Evolutionary conservation across 2,329 filamentous ascomycete species (phyloP).

Genomic region (Aspergillus arachidicola): DNA sequence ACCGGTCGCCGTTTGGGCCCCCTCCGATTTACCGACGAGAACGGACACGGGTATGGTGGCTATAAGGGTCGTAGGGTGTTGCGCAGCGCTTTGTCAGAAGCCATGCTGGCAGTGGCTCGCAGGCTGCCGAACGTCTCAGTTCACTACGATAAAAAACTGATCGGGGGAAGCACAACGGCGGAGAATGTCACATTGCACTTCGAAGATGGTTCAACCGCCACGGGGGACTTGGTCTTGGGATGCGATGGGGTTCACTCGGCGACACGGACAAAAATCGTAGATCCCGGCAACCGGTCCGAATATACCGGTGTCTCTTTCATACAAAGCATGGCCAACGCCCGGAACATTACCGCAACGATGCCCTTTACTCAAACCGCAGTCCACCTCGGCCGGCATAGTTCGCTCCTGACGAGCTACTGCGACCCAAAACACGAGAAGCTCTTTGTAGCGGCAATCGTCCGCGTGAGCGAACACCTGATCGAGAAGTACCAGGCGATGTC

Average conservation of each 20-base stretch:
- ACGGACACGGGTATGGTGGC: slow-evolving; percentile 26
- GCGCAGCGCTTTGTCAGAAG: slow-evolving; percentile 34
- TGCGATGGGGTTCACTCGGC: slow-evolving; percentile 45
- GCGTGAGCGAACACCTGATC: slow-evolving; percentile 33
- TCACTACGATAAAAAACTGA: slow-evolving; percentile 13
- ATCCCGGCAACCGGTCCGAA: slow-evolving; percentile 35
- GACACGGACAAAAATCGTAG: slow-evolving; percentile 37
- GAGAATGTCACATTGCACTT: slow-evolving; percentile 31
- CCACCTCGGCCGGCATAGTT: slow-evolving; percentile 37
- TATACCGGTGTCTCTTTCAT: slow-evolving; percentile 45
- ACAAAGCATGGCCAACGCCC: slow-evolving; percentile 34
- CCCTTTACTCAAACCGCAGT: slow-evolving; percentile 32
- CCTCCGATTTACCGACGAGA: slow-evolving; percentile 32
- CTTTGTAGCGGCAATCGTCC: slow-evolving; percentile 41
- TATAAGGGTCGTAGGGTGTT: slow-evolving; percentile 37
- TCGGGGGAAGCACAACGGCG: slow-evolving; percentile 13
- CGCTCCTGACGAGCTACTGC: slow-evolving; percentile 40
- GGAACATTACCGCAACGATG: slow-evolving; percentile 21
- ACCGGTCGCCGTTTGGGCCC: slow-evolving; percentile 32
- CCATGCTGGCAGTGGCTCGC: slow-evolving; percentile 33
- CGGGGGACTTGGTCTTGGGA: slow-evolving; percentile 39
- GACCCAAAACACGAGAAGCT: slow-evolving; percentile 33
- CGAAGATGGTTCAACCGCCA: slow-evolving; percentile 32
- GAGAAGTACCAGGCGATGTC: slow-evolving; percentile 23
- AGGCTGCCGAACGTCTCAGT: slow-evolving; percentile 16